Conservation (phyloP, 108 stramenopile species). For the Cylindrotheca fusiformis region DNA sequence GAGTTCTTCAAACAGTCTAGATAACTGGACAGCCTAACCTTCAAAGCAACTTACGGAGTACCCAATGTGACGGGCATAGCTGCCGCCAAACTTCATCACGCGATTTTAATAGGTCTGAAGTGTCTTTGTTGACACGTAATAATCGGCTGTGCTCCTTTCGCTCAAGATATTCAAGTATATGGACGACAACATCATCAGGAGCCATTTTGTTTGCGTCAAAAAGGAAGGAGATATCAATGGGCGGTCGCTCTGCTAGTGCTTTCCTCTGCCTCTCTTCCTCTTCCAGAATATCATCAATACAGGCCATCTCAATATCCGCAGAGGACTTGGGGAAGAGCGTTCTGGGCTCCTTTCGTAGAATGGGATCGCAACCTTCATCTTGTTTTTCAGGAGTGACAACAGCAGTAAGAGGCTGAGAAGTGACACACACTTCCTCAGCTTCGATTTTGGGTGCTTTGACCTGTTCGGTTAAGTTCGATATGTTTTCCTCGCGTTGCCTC, state of each 20-base stretch:
- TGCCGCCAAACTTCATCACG: slow-evolving; percentile 58
- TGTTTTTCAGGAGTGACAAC: background rate
- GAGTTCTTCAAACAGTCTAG: background rate
- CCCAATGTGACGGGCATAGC: slow-evolving; percentile 72
- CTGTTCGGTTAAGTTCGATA: too few relatives aligned
- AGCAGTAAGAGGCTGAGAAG: slow-evolving; percentile 2
- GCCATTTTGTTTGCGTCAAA: slow-evolving; percentile 55
- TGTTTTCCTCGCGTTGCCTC: slow-evolving; percentile 19
- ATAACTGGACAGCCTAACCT: background rate
- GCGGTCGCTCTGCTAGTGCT: slow-evolving; percentile 16
- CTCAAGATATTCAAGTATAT: slow-evolving; percentile 47
- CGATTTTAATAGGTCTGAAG: slow-evolving; percentile 38
- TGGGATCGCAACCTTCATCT: background rate
- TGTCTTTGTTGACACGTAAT: slow-evolving; percentile 44
- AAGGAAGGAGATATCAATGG: slow-evolving; percentile 58
- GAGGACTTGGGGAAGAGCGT: background rate
- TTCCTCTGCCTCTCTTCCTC: slow-evolving; percentile 43
- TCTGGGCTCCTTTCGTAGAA: slow-evolving; percentile 1
- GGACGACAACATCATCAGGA: slow-evolving; percentile 68
- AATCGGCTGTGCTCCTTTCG: slow-evolving; percentile 56
- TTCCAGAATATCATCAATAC: slow-evolving; percentile 70
- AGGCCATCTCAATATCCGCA: slow-evolving; percentile 38
- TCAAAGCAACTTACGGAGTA: slow-evolving; percentile 2
- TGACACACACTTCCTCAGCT: background rate
- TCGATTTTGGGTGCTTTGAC: background rate